Percentiles rank a stretch among this genome's conserved stretches.
Conservation (phyloP, 1,284 basidiomycete genomes). For the Ceratobasidium sp. region DNA sequence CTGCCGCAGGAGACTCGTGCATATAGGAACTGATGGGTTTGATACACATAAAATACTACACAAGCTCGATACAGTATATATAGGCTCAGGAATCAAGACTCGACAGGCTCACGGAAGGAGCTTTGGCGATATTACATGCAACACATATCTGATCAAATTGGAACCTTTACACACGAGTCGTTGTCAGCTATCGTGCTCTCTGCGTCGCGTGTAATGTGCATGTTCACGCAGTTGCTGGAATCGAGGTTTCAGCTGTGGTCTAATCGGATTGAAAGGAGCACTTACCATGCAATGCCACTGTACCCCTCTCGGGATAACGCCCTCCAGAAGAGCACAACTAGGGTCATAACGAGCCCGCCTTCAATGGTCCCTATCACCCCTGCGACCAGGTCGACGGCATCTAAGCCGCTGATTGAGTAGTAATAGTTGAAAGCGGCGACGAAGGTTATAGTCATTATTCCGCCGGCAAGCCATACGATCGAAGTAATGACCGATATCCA, state of each 20-base stretch:
- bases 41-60: no score
- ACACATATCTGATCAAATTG: background rate
- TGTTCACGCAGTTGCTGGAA: background rate
- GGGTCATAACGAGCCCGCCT: background rate
- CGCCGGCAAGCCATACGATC: background rate
- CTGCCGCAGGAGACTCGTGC: no score
- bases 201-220: background rate
- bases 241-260: background rate
- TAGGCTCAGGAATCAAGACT: no score
- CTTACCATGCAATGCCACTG: background rate
- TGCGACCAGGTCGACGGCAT: background rate
- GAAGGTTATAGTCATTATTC: background rate
- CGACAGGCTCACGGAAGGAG: no score
- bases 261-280: background rate
- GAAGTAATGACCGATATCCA: background rate
- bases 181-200: background rate
- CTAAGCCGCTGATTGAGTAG: background rate
- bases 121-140: no score
- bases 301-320: slow-evolving; percentile 17
- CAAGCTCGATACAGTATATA: no score
- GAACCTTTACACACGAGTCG: background rate
- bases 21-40: no score
- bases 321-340: slow-evolving; percentile 7
- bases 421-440: background rate
- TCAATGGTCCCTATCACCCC: background rate